A percentile compares a stretch with the other conserved stretches of the same genome.
phyloP scores from a whole-genome alignment of 2,329 filamentous ascomycete genomes.

The Xylariales sp. region DNA sequence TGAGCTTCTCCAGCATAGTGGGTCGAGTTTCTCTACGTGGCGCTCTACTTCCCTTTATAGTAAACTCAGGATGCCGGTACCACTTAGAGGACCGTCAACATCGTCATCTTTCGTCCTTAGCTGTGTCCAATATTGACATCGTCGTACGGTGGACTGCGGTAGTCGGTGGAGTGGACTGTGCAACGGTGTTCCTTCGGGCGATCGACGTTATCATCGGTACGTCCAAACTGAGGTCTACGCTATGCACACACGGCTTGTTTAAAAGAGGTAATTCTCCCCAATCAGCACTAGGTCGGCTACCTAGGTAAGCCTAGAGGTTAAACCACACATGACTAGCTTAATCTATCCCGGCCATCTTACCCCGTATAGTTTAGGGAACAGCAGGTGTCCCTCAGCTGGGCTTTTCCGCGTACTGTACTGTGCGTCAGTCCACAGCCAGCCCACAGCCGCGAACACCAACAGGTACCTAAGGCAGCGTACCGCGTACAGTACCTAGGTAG shows the following conservation, averaged over 20 bases:
- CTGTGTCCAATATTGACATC: background rate
- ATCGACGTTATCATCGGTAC: conserved; percentile 16
- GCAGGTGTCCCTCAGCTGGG: conserved; percentile 23
- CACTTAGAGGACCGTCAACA: background rate
- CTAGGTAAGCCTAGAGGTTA: conserved; percentile 16
- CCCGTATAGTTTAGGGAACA: conserved; percentile 22
- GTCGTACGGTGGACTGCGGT: background rate
- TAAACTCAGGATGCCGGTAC: background rate
- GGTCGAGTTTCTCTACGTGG: conserved; percentile 14
- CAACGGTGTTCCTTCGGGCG: conserved; percentile 25
- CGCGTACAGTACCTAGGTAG: background rate
- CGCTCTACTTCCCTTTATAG: conserved; percentile 4
- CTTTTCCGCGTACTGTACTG: conserved; percentile 4
- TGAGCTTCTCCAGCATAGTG: conserved; percentile 10
- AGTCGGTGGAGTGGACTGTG: conserved; percentile 1
- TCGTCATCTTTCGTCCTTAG: background rate
- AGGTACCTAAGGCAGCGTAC: too few species aligned
- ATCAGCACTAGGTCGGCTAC: conserved; percentile 19
- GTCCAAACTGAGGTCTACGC: background rate
- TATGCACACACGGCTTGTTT: conserved; percentile 11
- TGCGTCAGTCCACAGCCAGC: background rate
- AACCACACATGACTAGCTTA: conserved; percentile 31
- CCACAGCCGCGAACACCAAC: background rate
- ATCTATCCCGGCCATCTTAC: conserved; percentile 36
- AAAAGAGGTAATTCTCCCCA: conserved; percentile 25